phyloP scores from a whole-genome alignment of 441 rosid species.

The Pelargonium cotyledonis region DNA sequence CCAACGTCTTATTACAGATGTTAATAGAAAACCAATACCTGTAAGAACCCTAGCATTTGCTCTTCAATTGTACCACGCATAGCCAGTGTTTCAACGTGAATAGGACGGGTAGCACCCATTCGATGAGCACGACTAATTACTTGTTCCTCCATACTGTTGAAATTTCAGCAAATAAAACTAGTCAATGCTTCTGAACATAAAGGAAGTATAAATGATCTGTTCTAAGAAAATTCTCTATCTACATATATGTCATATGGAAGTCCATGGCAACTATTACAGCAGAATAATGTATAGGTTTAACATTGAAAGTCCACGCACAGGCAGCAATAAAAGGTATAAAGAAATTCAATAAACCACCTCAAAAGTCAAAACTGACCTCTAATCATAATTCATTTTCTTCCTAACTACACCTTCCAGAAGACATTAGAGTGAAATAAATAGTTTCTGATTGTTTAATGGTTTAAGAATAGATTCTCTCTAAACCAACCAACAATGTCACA shows the following conservation, averaged over 20 bases:
- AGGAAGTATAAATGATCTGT: background rate
- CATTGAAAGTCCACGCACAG: no score
- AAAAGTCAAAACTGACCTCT: no score
- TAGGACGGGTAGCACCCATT: conserved; percentile 94
- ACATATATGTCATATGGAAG: background rate
- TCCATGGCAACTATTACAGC: no score
- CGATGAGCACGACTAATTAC: conserved; percentile 97
- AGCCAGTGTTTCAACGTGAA: conserved; percentile 78
- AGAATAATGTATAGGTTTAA: background rate
- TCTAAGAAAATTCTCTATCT: background rate
- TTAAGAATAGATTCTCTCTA: no score
- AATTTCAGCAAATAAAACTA: conserved; percentile 15
- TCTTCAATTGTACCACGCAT: conserved; percentile 93
- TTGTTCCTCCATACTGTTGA: conserved; percentile 90
- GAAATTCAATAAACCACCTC: no score
- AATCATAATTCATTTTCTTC: no score
- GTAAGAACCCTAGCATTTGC: conserved; percentile 78
- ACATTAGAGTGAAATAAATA: no score
- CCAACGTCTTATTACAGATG: background rate
- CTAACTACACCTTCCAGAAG: no score
- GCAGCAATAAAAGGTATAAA: no score
- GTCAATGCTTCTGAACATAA: background rate
- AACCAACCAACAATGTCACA: background rate
- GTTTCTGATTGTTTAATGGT: no score
- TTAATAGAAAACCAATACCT: conserved; percentile 36